Evolutionary conservation across 2,329 filamentous ascomycete species (phyloP).

Genomic region (Fusarium sp.): DNA sequence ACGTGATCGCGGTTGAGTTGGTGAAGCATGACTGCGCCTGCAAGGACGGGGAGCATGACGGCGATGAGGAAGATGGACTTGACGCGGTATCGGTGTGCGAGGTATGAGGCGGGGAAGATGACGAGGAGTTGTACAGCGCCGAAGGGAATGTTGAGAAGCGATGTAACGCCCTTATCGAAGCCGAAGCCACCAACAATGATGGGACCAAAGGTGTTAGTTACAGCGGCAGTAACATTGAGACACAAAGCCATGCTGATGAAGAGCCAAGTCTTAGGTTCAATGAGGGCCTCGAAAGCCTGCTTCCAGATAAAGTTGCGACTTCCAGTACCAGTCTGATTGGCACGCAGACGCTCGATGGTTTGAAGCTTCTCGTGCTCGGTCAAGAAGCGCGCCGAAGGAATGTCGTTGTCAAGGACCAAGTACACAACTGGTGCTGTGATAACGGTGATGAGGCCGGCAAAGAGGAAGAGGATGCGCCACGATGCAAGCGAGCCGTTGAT

Average conservation of each 20-base stretch:
- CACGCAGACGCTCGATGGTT: constrained; percentile 75
- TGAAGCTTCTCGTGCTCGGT: constrained; percentile 73
- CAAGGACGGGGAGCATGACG: constrained; percentile 69
- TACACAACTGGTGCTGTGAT: constrained; percentile 67
- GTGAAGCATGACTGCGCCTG: constrained; percentile 68
- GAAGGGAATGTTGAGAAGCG: constrained; percentile 74
- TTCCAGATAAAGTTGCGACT: constrained; percentile 75
- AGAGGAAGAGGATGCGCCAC: constrained; percentile 67
- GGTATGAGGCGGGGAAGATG: constrained; percentile 67
- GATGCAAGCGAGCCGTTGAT: constrained; percentile 52
- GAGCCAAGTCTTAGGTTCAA: constrained; percentile 65
- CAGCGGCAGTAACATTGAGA: constrained; percentile 71
- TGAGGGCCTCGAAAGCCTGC: constrained; percentile 66
- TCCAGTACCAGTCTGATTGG: constrained; percentile 80
- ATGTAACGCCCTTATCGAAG: constrained; percentile 66
- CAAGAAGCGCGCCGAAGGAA: constrained; percentile 65
- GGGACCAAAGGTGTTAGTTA: constrained; percentile 73
- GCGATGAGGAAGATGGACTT: constrained; percentile 66
- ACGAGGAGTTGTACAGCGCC: constrained; percentile 69
- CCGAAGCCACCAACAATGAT: constrained; percentile 70
- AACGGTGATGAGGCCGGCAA: constrained; percentile 70
- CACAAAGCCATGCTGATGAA: constrained; percentile 70
- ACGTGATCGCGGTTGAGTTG: constrained; percentile 55
- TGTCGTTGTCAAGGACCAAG: constrained; percentile 68
- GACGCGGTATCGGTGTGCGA: constrained; percentile 64